Evolutionary conservation across 441 rosid species (phyloP), one percentile per base, ranked within the genome.

Genomic region (Erodium texanum): DNA sequence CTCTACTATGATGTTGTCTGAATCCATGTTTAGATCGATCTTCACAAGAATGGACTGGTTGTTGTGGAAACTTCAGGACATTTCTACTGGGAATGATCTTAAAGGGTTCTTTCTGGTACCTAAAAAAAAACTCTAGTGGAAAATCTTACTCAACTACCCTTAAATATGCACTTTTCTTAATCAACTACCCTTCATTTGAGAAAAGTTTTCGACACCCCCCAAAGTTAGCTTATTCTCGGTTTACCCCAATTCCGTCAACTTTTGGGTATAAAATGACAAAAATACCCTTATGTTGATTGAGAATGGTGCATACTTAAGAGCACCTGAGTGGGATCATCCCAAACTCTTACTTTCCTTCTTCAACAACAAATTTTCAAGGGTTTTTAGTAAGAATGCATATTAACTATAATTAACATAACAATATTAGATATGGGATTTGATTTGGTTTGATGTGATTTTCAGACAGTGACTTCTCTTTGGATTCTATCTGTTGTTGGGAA

Each of bases 391-490:
- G 15, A 12, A 10, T 41, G 10, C 15, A 10, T 9, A 41, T 41
- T 10, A 41, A 41, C 48, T 41, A 12, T 3, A 5, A 34, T 34
- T n/a, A n/a, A n/a, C n/a, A 34, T 34, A 34, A 0, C 38, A 34
- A 3, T 34, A 8, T 34, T 34, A 0, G 38, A 8, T 34, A 34
- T 34, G 38, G 38, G 38, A 6, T 34, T 34, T 34, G 38, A 34
- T 34, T 34, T n/a, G n/a, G n/a, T n/a, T n/a, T n/a, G n/a, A n/a
- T n/a, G n/a, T n/a, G n/a, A n/a, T n/a, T 63, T 80, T 64, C 78
- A 86, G 91, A 76, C 82, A n/a, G 45, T 80, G 59, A 67, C 61
- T 68, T 71, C 71, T 19, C 81, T 83, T 11, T 83, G 84, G 87
- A 76, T 79, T 29, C 65, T 86, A 66, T 84, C 87, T 24, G 75